Evolutionary conservation across 345 rosid genomes (phyloP).

Genomic region (Rhizophora mangle): DNA sequence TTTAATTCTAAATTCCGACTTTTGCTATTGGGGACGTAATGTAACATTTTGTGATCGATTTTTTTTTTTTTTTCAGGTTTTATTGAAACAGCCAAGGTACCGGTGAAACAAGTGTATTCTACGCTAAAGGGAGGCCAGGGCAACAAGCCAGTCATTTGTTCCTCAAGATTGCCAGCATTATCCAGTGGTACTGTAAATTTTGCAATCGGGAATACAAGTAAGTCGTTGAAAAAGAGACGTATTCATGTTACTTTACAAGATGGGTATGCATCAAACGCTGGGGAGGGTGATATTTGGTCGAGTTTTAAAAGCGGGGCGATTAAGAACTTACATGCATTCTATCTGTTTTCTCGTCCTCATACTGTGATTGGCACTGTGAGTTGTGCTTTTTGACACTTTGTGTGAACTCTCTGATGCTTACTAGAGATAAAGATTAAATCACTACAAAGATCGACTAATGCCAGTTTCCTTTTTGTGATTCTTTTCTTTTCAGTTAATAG

Average conservation of each 20-base stretch:
- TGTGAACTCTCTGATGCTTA: neutral
- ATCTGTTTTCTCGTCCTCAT: slow-evolving; percentile 37
- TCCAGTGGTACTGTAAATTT: neutral
- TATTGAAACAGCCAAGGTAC: neutral
- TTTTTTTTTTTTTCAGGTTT: neutral
- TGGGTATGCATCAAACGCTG: neutral
- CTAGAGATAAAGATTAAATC: neutral
- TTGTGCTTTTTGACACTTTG: neutral
- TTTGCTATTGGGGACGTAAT: too few species aligned
- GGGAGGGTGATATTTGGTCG: neutral
- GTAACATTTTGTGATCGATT: neutral
- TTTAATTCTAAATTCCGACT: too few species aligned
- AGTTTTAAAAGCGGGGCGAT: neutral
- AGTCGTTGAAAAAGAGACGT: neutral
- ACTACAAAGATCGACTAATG: neutral
- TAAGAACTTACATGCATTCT: slow-evolving; percentile 13
- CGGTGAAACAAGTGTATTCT: neutral
- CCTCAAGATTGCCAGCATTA: neutral
- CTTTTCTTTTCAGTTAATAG: slow-evolving; percentile 16
- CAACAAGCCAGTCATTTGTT: neutral
- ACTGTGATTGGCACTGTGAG: slow-evolving; percentile 39
- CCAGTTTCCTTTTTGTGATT: neutral
- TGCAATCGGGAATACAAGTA: neutral
- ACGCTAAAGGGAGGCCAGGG: neutral
- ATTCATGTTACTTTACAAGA: neutral